Base-by-base conservation (phyloP, 1,139 yeast species). In the Kodamaea derodonti region DNA sequence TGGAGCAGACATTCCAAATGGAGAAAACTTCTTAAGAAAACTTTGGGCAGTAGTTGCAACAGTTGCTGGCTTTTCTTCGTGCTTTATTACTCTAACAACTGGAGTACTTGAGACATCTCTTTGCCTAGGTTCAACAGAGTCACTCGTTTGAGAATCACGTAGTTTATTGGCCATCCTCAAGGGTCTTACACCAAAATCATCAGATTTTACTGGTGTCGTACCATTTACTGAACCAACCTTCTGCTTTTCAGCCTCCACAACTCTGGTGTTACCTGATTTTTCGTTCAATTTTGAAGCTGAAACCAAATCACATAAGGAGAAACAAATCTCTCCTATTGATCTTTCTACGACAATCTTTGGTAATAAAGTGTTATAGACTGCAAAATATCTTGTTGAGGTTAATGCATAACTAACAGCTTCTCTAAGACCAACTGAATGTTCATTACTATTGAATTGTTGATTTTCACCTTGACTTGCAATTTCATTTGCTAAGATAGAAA, bases 321-420 rank as follows among this genome's bases (percentile, higher is more conserved):
- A 82, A 11, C 81, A 71, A 30, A 90, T 62, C 51, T 88, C 96
- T 24, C 86, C 75, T 9, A 87, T 65, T 0, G 97, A 83, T 17
- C 90, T 78, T 58, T 87, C 86, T 26, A 90, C 69, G 8, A 88
- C 73, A 24, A 84, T 65, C 37, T 73, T 73, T 1, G 97, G 97
- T 35, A 87, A 62, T 11, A 85, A 52, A 7, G 73, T 72, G 4
- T 75, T 66, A 42, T 84, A 80, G 5, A 79, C 63, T 1, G 86
- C 79, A 56, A 69, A 85, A 53, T 87, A 87, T 49, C 96, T 73
- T 0, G 95, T 75, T 0, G 92, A 75, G 4, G 95, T 80, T 32
- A 90, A 77, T 1, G 83, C 74, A 60, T 84, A 88, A 20, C 88
- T 79, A 11, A 85, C 75, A 0, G 95, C 72, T 33, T 84, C 84